Conservation (phyloP, 176 grass and related monocot species). For the Aegilops sharonensis region DNA sequence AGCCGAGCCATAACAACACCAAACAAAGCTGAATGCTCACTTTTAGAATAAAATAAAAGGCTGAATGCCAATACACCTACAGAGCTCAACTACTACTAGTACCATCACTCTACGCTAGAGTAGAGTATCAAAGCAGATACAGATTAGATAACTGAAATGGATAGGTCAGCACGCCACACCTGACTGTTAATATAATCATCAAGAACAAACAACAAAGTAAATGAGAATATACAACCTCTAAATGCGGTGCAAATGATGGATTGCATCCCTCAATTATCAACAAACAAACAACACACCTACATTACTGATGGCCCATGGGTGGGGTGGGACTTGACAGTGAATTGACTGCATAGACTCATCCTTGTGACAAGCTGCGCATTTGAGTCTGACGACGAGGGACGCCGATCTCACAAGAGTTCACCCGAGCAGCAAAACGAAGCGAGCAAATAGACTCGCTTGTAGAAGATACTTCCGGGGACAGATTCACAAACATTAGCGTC, state of each 20-base stretch:
- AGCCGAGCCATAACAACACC: neutral
- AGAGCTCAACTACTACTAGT: neutral
- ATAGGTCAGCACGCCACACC: neutral
- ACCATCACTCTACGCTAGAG: neutral
- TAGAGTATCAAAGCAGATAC: neutral
- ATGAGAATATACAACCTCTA: conserved; percentile 19
- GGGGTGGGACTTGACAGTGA: neutral
- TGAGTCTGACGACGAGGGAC: conserved; percentile 76
- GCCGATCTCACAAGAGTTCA: conserved; percentile 88
- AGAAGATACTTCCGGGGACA: conserved; percentile 70
- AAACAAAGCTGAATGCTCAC: neutral
- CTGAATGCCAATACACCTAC: neutral
- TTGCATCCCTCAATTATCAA: conserved; percentile 35
- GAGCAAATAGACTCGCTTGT: conserved; percentile 77
- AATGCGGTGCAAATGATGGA: conserved; percentile 43
- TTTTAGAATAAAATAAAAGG: neutral
- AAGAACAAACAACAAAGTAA: neutral
- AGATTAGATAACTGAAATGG: conserved; percentile 16
- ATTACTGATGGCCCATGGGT: neutral
- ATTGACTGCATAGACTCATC: conserved; percentile 1
- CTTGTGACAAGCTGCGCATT: conserved; percentile 30
- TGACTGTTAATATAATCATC: conserved; percentile 10
- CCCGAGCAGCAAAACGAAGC: conserved; percentile 77
- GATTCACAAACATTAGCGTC: conserved; percentile 92
- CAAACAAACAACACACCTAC: conserved; percentile 27